Base-by-base conservation (phyloP, 208 protist genomes). In the Wallacemonas collosoma region DNA sequence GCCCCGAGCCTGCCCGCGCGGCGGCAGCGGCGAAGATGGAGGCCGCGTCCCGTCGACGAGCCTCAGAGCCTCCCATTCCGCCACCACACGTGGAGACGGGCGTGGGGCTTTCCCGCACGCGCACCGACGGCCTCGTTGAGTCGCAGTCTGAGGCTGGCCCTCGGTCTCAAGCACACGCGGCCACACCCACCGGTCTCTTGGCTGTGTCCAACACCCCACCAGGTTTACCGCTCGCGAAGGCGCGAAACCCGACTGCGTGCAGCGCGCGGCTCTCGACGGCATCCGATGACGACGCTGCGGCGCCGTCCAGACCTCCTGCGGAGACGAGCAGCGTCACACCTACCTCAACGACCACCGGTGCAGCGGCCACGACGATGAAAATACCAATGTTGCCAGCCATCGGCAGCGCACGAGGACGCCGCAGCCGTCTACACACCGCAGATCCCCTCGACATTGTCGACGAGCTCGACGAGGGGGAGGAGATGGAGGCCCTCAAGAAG, bases 401-500 rank as follows among this genome's bases (percentile, higher is more conserved):
- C 35, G 45, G 38, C 54, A 48, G 55, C 40, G 5, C 60, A 11
- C 60, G 60, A 11, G 60, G 60, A 11, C 60, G 60, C 41, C 54
- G 68, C 54, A 63, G 68, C 40, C 51, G 68, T 38, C 9, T 65
- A n/a, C 60, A 12, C 41, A 15, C 11, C 12, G n/a, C 14, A 6
- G 60, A 60, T 15, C 36, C 41, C 38, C 9, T 43, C 17, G 12
- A 77, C 9, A 6, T 14, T 2, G 44, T 51, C 17, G 71, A 58
- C 45, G 45, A 55, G 7, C 17, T 45, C 36, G 72, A 73, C 8
- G 72, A 79, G 14, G 68, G 75, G 43, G 70, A 82, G 51, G 89
- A 94, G 79, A 72, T 94, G 60, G 65, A 76, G 45, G 54, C 60
- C 3, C 69, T 94, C 35, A 87, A 87, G 68, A 11, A 62, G 15